phyloP scores from a whole-genome alignment of 305 asterid species.

The Lippia alba region DNA sequence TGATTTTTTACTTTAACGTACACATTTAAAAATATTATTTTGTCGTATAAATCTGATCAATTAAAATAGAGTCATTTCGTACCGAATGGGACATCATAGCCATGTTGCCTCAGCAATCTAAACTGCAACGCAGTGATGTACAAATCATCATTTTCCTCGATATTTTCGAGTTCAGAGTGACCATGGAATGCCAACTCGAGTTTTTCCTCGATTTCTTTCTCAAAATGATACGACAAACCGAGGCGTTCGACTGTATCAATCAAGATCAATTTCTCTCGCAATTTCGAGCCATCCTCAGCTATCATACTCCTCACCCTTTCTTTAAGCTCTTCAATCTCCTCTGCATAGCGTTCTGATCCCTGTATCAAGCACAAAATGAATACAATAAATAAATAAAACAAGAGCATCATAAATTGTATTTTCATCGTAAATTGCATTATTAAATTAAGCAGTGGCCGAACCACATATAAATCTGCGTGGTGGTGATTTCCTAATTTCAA shows the following conservation, averaged over 20 bases:
- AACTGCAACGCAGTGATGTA: constrained; percentile 33
- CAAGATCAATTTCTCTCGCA: constrained; percentile 27
- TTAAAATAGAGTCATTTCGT: not conserved
- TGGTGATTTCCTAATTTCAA: too few species aligned
- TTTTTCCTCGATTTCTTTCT: constrained; percentile 37
- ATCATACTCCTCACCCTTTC: constrained; percentile 29
- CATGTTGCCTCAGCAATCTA: constrained; percentile 46
- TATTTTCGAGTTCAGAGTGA: constrained; percentile 3
- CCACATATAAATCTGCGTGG: too few species aligned
- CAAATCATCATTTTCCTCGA: constrained; percentile 24
- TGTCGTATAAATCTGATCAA: too few species aligned
- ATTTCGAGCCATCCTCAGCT: not conserved
- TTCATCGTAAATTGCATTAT: too few species aligned
- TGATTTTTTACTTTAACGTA: too few species aligned
- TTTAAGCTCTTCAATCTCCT: constrained; percentile 33
- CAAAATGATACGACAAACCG: constrained; percentile 39
- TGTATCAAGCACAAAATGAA: not conserved
- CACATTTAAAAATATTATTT: too few species aligned
- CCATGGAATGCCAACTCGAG: constrained; percentile 13
- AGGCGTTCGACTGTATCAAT: constrained; percentile 42
- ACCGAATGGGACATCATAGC: constrained; percentile 35
- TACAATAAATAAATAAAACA: too few species aligned
- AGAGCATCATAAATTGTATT: too few species aligned
- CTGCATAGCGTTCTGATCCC: constrained; percentile 22
- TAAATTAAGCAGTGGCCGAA: too few species aligned